phyloP scores from a whole-genome alignment of 2,329 filamentous ascomycete species.

The Aureobasidium melanogenum region DNA sequence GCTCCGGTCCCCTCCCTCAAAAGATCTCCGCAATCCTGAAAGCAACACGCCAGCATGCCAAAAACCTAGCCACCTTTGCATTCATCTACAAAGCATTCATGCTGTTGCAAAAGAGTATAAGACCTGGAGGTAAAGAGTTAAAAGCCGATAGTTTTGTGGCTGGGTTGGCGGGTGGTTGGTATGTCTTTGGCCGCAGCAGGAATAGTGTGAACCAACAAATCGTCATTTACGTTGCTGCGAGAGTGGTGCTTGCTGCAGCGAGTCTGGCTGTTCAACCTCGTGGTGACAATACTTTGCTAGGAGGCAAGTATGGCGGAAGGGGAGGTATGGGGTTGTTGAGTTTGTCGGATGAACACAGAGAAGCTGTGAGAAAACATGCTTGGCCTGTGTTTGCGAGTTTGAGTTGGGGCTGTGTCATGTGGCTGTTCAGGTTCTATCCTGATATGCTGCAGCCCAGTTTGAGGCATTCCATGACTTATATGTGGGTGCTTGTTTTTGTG shows the following conservation, averaged over 20 bases:
- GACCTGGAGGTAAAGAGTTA: slow-evolving; percentile 47
- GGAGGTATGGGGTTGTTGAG: slow-evolving; percentile 34
- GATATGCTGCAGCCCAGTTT: slow-evolving; percentile 85
- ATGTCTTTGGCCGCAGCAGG: slow-evolving; percentile 76
- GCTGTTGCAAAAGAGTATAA: slow-evolving; percentile 53
- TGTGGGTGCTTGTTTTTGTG: slow-evolving; percentile 50
- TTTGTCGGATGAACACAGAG: slow-evolving; percentile 30
- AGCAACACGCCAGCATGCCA: slow-evolving; percentile 83
- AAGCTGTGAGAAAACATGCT: slow-evolving; percentile 50
- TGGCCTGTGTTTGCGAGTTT: slow-evolving; percentile 90
- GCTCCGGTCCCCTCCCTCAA: slow-evolving; percentile 70
- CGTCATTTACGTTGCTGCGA: slow-evolving; percentile 93
- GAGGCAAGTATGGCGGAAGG: slow-evolving; percentile 28
- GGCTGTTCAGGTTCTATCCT: slow-evolving; percentile 85
- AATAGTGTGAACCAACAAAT: slow-evolving; percentile 91
- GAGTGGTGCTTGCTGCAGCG: slow-evolving; percentile 76
- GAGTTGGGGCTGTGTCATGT: slow-evolving; percentile 93
- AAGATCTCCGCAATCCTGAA: slow-evolving; percentile 71
- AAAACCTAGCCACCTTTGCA: slow-evolving; percentile 86
- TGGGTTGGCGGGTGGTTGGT: slow-evolving; percentile 81
- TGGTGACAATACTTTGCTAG: slow-evolving; percentile 29
- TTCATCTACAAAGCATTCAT: slow-evolving; percentile 80
- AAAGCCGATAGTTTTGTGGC: slow-evolving; percentile 78
- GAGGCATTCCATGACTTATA: slow-evolving; percentile 93
- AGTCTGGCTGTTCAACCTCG: slow-evolving; percentile 66